A percentile compares a stretch with the other conserved stretches of the same genome.
Conservation (phyloP, 2,329 filamentous ascomycete genomes). For the Monosporascus ibericus region DNA sequence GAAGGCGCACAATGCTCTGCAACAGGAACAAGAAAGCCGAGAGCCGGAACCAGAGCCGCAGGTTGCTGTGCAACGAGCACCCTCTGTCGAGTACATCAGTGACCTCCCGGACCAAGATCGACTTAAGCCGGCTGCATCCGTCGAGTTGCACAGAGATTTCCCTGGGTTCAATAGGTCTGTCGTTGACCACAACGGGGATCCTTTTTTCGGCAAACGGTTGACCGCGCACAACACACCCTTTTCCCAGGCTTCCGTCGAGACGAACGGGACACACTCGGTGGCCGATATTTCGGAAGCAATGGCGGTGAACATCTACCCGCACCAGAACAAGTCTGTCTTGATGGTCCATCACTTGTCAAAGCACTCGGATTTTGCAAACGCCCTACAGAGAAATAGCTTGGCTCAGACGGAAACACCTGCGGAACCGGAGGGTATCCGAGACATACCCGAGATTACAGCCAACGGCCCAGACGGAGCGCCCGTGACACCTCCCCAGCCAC, state of each 20-base stretch:
- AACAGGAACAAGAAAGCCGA: conserved; percentile 8
- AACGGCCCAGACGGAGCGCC: conserved; percentile 36
- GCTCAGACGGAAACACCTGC: conserved; percentile 9
- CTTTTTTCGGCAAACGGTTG: conserved; percentile 44
- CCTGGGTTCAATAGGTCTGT: conserved; percentile 28
- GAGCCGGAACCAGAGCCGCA: conserved; percentile 12
- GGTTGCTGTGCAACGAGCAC: conserved; percentile 21
- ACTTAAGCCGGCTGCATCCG: conserved; percentile 24
- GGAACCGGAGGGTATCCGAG: conserved; percentile 9
- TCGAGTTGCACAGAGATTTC: conserved; percentile 29
- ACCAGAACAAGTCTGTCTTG: conserved; percentile 58
- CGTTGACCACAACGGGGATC: conserved; percentile 48
- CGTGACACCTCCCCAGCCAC: conserved; percentile 46
- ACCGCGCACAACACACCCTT: conserved; percentile 57
- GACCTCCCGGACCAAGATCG: conserved; percentile 20
- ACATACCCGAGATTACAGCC: conserved; percentile 31
- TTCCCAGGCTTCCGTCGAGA: conserved; percentile 55
- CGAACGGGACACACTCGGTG: conserved; percentile 50
- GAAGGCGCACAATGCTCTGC: conserved; percentile 44
- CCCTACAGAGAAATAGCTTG: conserved; percentile 20
- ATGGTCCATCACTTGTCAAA: conserved; percentile 52
- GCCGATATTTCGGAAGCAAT: conserved; percentile 57
- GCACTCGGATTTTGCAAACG: conserved; percentile 40
- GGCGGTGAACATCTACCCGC: conserved; percentile 56
- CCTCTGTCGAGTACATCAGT: conserved; percentile 20